Evolutionary conservation across 139 green algal species (phyloP).

Genomic region (Picochlorum costavermella): DNA sequence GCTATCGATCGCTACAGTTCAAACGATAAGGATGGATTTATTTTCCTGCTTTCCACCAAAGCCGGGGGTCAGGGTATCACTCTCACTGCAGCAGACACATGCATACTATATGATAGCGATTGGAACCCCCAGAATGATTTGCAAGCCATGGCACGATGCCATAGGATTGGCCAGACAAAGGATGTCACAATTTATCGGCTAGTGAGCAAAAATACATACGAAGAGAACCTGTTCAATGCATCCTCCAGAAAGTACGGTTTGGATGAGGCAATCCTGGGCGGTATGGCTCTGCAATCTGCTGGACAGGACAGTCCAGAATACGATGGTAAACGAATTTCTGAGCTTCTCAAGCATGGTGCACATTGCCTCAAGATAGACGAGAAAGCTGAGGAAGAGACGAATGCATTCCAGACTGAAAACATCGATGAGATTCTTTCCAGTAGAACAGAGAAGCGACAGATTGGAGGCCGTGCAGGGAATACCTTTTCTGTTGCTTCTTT

Average conservation of each 20-base stretch:
- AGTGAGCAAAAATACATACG: constrained; percentile 79
- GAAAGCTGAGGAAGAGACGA: constrained; percentile 23
- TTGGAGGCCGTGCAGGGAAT: constrained; percentile 69
- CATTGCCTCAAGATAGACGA: constrained; percentile 50
- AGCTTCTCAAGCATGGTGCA: constrained; percentile 77
- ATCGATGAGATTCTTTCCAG: constrained; percentile 77
- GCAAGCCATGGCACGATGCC: constrained; percentile 90
- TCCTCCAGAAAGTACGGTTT: constrained; percentile 70
- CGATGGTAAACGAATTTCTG: constrained; percentile 59
- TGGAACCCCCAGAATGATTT: constrained; percentile 92
- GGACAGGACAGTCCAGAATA: constrained; percentile 28
- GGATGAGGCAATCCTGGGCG: constrained; percentile 86
- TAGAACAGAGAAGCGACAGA: constrained; percentile 78
- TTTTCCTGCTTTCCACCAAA: constrained; percentile 86
- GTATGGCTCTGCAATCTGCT: constrained; percentile 16
- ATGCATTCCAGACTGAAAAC: constrained; percentile 59
- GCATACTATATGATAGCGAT: constrained; percentile 92
- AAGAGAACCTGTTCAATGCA: constrained; percentile 70
- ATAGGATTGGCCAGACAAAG: constrained; percentile 81
- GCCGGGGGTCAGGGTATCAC: constrained; percentile 95
- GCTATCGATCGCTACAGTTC: constrained; percentile 82
- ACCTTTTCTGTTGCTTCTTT: constrained; percentile 75
- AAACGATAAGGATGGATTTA: constrained; percentile 48
- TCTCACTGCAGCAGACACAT: constrained; percentile 86
- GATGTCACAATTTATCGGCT: constrained; percentile 92